phyloP scores from a whole-genome alignment of 2,329 filamentous ascomycete species.

The Parastagonospora nodorum region DNA sequence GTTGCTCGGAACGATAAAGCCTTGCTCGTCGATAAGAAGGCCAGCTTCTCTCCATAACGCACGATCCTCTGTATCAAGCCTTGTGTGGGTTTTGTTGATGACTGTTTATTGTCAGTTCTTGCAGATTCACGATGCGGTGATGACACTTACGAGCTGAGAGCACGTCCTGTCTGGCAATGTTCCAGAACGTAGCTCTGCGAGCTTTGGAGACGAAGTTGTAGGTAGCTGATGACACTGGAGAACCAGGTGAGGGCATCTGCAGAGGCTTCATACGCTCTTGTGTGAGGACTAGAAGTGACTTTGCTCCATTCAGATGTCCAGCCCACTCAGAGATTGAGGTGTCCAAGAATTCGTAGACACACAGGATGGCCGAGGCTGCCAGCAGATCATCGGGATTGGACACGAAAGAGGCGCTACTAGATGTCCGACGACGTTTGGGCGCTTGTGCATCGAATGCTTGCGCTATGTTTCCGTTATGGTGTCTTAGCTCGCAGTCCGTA shows the following conservation, averaged over 20 bases:
- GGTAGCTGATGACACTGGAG: conserved; percentile 29
- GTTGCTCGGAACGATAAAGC: conserved; percentile 57
- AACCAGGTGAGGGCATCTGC: conserved; percentile 49
- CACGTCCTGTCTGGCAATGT: conserved; percentile 69
- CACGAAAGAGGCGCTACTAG: conserved; percentile 45
- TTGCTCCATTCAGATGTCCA: conserved; percentile 68
- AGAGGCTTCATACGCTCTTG: conserved; percentile 56
- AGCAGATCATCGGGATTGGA: conserved; percentile 64
- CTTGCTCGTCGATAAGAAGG: conserved; percentile 60
- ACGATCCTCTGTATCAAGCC: conserved; percentile 66
- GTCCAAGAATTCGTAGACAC: conserved; percentile 71
- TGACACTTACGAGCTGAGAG: conserved; percentile 61
- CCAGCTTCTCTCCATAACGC: conserved; percentile 68
- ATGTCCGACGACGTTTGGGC: conserved; percentile 50
- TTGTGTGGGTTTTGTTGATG: conserved; percentile 65
- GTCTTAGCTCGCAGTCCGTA: conserved; percentile 30
- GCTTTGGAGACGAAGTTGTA: conserved; percentile 55
- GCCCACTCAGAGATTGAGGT: conserved; percentile 67
- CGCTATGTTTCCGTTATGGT: conserved; percentile 11
- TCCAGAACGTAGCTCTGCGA: conserved; percentile 68
- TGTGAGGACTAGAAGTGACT: conserved; percentile 63
- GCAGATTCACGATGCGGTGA: background rate
- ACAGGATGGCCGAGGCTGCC: conserved; percentile 69
- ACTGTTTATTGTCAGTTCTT: conserved; percentile 38
- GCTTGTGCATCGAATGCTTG: conserved; percentile 17